Percentiles rank a stretch among this genome's conserved stretches.
These are phyloP conservation scores for Rhodotorula sp. DNA, from an alignment of 1,284 basidiomycete species.

Conservation along the genomic window DNA sequence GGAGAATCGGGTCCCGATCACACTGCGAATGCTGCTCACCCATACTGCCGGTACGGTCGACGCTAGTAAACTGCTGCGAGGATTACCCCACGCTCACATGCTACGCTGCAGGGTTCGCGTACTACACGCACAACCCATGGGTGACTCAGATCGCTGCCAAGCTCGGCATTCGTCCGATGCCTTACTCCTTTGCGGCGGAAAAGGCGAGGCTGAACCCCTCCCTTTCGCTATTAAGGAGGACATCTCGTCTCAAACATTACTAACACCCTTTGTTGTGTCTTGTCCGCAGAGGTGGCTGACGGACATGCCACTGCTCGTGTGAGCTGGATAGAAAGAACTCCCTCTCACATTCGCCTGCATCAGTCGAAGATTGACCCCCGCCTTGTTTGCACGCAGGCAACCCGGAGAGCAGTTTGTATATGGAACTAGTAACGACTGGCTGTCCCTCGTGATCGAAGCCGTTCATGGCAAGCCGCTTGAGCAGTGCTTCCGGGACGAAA, in stretches of 20 bases:
- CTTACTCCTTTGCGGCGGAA: background rate
- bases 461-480: conserved; percentile 14
- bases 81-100: background rate
- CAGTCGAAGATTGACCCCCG: too few relatives aligned
- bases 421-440: conserved; percentile 25
- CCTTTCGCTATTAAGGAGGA: background rate
- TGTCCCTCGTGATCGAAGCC: conserved; percentile 19
- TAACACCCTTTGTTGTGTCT: background rate
- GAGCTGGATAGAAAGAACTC: background rate
- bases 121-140: conserved; percentile 2
- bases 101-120: background rate
- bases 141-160: background rate
- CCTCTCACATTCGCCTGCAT: background rate
- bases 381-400: background rate
- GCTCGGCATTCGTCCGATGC: background rate
- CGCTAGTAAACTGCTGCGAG: too few relatives aligned
- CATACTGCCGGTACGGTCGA: conserved; percentile 14
- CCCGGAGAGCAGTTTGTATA: conserved; percentile 14
- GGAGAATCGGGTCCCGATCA: background rate
- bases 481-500: conserved; percentile 19
- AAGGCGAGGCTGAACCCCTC: background rate
- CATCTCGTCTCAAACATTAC: background rate
- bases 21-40: conserved; percentile 15
- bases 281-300: background rate
- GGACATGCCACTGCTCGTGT: background rate